Evolutionary conservation across 495 filamentous ascomycete species (phyloP).

Genomic region (Talaromyces liani): DNA sequence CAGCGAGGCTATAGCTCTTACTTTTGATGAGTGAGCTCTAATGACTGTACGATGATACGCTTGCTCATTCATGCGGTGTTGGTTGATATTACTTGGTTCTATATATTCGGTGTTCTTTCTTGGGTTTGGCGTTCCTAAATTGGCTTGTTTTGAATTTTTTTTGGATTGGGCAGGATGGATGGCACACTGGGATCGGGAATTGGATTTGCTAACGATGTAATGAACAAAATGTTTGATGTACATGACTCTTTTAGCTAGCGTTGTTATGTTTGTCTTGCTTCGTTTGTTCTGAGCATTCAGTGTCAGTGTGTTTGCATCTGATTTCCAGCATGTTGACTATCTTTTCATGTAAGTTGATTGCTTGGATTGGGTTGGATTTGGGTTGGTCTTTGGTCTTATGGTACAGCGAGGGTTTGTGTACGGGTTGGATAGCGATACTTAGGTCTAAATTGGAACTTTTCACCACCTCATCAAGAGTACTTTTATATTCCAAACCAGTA

Average conservation of each 20-base stretch:
- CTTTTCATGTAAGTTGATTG: not conserved
- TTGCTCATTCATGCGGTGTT: constrained; percentile 6
- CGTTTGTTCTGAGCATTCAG: not conserved
- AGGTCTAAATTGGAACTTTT: not conserved
- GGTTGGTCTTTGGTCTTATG: not conserved
- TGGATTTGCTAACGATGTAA: constrained; percentile 4
- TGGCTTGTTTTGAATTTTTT: not conserved
- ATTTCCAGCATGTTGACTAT: not conserved
- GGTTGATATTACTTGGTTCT: not conserved
- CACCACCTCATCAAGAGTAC: not conserved
- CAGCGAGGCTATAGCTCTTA: constrained; percentile 35
- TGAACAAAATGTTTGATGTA: constrained; percentile 6
- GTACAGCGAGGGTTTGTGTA: not conserved
- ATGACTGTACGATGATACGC: constrained; percentile 1
- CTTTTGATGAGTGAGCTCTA: constrained; percentile 19
- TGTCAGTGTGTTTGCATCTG: not conserved
- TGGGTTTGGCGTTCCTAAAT: not conserved
- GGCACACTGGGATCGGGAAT: not conserved
- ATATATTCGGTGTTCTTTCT: not conserved
- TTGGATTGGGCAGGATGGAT: not conserved
- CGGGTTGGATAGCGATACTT: not conserved
- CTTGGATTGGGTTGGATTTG: not conserved
- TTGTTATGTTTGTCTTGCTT: not conserved
- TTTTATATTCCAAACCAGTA: not conserved
- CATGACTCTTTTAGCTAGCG: constrained; percentile 1